Base-by-base conservation (phyloP, 352 stramenopile species). In the Phytophthora citricola region DNA sequence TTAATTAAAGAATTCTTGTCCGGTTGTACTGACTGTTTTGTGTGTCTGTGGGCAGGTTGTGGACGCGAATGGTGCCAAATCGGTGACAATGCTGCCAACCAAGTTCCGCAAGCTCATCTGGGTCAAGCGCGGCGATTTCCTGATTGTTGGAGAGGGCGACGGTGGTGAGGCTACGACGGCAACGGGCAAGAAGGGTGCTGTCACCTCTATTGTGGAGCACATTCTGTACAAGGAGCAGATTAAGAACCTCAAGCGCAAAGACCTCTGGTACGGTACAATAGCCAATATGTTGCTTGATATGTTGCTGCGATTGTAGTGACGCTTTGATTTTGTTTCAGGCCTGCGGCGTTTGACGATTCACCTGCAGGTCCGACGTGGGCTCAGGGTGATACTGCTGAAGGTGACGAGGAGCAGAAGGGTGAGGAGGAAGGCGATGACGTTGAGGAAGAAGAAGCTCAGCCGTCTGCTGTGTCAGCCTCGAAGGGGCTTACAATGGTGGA, bases 191-290 rank as follows among this genome's bases (percentile, higher is more conserved):
- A 93, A 95, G 54, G 90, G 89, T 27, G 92, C 90, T 7, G 91
- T 98, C 44, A 95, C 88, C 41, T 96, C 89, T 38, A 93, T 94
- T 47, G 90, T 99, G 51, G 86, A 96, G 75, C 95, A 99, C 70
- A 98, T 99, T 81, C 71, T 99, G 32, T 99, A 99, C 83, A 99
- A 99, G 66, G 97, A 99, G 65, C 97, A 99, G 84, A 96, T 99
- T 50, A 98, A 98, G 67, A 95, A 99, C 76, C 89, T 99, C 29
- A 97, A 98, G 80, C 78, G 77, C 40, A 97, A 97, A 63, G 81
- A 87, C 20, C 79, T 99, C 4, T 99, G 97, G 97, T 90, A 66
- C 44, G 67, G 50, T 48, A 17, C 34, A 51, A 12, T 11, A 36
- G 24, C 24, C 17, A 20, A 40, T 15, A 15, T 36, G 9, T 24